Conservation (phyloP, 441 rosid genomes). For the Corymbia citriodora region DNA sequence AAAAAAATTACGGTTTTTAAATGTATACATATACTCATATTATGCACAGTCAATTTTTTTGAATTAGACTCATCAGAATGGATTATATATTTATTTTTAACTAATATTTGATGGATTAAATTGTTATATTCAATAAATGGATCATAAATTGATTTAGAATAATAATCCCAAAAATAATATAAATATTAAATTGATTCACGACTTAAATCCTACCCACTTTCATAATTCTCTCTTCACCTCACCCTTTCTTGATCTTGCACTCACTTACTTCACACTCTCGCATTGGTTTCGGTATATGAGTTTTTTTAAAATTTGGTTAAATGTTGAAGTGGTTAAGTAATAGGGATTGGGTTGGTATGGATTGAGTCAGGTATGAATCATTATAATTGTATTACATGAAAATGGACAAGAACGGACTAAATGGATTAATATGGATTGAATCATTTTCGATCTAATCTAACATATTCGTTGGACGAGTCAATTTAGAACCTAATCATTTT, state of each 20-base stretch:
- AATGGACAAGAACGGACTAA: no score
- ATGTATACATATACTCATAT: rapidly evolving
- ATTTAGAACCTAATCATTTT: not conserved
- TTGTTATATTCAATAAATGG: no score
- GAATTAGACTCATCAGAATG: not conserved
- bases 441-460: not conserved
- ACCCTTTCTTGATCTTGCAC: rapidly evolving
- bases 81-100: no score
- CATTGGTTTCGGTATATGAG: rapidly evolving
- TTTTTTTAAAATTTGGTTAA: no score
- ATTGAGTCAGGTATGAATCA: not conserved
- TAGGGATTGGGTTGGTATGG: not conserved
- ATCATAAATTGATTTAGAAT: no score
- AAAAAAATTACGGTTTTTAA: not conserved
- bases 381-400: not conserved
- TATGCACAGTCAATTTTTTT: not conserved
- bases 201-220: not conserved
- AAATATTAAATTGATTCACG: no score
- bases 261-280: not conserved
- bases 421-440: no score
- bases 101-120: no score
- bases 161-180: no score
- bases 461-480: not conserved
- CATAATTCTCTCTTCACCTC: not conserved
- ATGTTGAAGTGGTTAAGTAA: no score